Conservation (phyloP, 768 basidiomycete species). For the Cystoderma amianthinum region DNA sequence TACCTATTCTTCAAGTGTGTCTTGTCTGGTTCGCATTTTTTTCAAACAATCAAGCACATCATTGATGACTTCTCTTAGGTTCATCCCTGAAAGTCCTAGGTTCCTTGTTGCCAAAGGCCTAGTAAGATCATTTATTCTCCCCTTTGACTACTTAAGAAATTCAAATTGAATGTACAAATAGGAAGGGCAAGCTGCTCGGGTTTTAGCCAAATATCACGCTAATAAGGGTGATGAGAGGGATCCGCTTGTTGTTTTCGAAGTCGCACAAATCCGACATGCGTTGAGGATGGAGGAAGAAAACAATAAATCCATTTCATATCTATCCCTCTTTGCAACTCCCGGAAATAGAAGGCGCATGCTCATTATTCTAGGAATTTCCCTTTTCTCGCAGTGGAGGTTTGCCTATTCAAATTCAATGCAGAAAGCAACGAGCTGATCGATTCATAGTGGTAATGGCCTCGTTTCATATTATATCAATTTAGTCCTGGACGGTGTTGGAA, state of each 20-base stretch:
- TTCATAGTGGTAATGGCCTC: slow-evolving; percentile 55
- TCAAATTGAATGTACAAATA: too few species aligned
- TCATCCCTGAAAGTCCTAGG: slow-evolving; percentile 63
- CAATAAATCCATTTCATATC: slow-evolving; percentile 38
- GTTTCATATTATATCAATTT: slow-evolving; percentile 72
- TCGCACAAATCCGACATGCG: slow-evolving; percentile 67
- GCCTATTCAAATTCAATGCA: slow-evolving; percentile 3
- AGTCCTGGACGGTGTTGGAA: slow-evolving; percentile 58
- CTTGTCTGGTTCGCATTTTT: slow-evolving; percentile 38
- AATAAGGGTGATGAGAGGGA: slow-evolving; percentile 51
- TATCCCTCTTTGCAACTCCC: slow-evolving; percentile 47
- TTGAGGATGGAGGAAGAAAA: slow-evolving; percentile 56
- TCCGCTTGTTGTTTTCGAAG: slow-evolving; percentile 48
- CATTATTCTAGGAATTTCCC: slow-evolving; percentile 57
- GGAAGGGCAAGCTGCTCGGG: slow-evolving; percentile 50
- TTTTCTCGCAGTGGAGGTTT: slow-evolving; percentile 74
- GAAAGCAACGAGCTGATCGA: background rate
- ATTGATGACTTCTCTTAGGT: slow-evolving; percentile 25
- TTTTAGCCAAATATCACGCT: slow-evolving; percentile 72
- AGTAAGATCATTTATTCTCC: slow-evolving; percentile 20
- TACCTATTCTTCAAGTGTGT: slow-evolving; percentile 47
- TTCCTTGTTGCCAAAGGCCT: slow-evolving; percentile 57
- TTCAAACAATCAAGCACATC: background rate
- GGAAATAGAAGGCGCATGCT: slow-evolving; percentile 67
- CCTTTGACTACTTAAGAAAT: background rate